Evolutionary conservation across 306 rosid species (phyloP).

Genomic region (Lathyrus sativus): DNA sequence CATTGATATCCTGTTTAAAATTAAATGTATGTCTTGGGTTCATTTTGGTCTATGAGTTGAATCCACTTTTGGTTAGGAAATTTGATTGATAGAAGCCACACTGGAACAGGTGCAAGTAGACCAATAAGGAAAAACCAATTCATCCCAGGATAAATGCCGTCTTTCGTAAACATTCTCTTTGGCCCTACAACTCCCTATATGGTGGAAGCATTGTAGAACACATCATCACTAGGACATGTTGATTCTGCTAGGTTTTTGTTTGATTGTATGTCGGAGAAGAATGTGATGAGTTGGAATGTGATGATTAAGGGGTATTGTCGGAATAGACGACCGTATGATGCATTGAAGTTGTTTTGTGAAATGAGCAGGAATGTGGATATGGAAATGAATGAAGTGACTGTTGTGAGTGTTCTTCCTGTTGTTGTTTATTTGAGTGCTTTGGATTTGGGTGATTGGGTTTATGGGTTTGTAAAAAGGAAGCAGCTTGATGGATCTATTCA

Average conservation of each 20-base stretch:
- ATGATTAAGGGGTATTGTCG: conserved; percentile 76
- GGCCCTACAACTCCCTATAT: no score
- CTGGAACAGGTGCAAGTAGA: no score
- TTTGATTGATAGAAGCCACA: no score
- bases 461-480: conserved; percentile 49
- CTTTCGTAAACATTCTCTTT: no score
- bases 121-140: no score
- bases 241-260: conserved; percentile 57
- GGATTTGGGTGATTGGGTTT: conserved; percentile 68
- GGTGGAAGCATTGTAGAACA: no score
- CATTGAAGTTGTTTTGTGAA: conserved; percentile 58
- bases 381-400: conserved; percentile 66
- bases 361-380: conserved; percentile 43
- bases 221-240: no score
- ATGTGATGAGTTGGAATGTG: conserved; percentile 64
- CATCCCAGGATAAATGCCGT: no score
- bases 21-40: no score
- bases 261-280: conserved; percentile 65
- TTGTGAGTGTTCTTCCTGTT: conserved; percentile 71
- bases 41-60: no score
- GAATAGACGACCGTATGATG: conserved; percentile 54
- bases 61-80: no score
- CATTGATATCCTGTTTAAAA: no score
- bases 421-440: conserved; percentile 67
- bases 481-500: conserved; percentile 46